Conservation (phyloP, 768 basidiomycete species). For the Tricholoma sp. region DNA sequence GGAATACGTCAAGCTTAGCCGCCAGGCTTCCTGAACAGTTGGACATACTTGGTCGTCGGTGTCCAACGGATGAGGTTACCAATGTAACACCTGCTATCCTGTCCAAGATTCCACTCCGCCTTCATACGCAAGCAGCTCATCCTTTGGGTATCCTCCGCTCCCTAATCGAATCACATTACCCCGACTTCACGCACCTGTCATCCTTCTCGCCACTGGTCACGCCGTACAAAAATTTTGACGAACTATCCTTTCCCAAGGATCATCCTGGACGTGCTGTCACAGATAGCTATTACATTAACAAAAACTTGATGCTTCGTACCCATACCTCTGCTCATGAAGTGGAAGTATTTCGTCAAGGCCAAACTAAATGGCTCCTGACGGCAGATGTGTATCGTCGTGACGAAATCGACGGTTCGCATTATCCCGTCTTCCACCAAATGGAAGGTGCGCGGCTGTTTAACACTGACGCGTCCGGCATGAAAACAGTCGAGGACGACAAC, state of each 20-base stretch:
- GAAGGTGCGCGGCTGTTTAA: slow-evolving; percentile 87
- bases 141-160: slow-evolving; percentile 82
- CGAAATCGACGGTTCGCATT: slow-evolving; percentile 95
- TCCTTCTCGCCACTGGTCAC: slow-evolving; percentile 87
- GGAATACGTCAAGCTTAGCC: slow-evolving; percentile 7
- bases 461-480: slow-evolving; percentile 49
- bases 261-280: slow-evolving; percentile 89
- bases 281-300: slow-evolving; percentile 96
- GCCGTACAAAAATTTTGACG: slow-evolving; percentile 91
- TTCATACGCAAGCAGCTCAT: slow-evolving; percentile 75
- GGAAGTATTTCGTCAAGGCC: slow-evolving; percentile 73
- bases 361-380: slow-evolving; percentile 83
- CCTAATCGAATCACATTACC: slow-evolving; percentile 82
- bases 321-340: slow-evolving; percentile 99
- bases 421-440: slow-evolving; percentile 98
- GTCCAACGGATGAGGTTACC: slow-evolving; percentile 72
- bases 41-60: slow-evolving; percentile 57
- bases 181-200: slow-evolving; percentile 64
- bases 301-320: slow-evolving; percentile 86
- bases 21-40: slow-evolving; percentile 25
- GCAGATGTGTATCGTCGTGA: slow-evolving; percentile 98
- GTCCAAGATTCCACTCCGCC: slow-evolving; percentile 67
- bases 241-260: slow-evolving; percentile 88
- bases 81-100: slow-evolving; percentile 86
- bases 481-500: slow-evolving; percentile 70